phyloP scores from a whole-genome alignment of 2,329 filamentous ascomycete species.

The Chrysoporthe cubensis region DNA sequence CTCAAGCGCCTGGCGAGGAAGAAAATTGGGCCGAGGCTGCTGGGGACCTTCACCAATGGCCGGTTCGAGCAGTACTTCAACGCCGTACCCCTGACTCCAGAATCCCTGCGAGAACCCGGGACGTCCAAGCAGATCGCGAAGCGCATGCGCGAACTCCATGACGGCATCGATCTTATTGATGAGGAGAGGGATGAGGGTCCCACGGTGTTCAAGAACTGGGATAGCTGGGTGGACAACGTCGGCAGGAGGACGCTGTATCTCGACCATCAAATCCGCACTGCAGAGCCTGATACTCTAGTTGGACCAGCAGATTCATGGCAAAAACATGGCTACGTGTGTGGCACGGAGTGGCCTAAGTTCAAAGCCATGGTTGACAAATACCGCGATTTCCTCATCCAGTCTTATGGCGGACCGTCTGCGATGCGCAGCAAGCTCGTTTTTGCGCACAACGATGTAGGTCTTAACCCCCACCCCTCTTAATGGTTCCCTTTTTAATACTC shows the following conservation, averaged over 20 bases:
- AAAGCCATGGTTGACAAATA: constrained; percentile 76
- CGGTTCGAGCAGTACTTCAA: constrained; percentile 95
- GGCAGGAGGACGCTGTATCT: constrained; percentile 60
- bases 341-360: constrained; percentile 82
- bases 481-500: not conserved
- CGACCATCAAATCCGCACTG: constrained; percentile 44
- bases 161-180: constrained; percentile 84
- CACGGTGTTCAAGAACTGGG: constrained; percentile 90
- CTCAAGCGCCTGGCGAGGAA: constrained; percentile 85
- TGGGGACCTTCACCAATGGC: constrained; percentile 93
- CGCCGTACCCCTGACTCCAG: constrained; percentile 76
- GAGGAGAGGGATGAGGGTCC: constrained; percentile 79
- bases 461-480: not conserved
- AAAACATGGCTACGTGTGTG: constrained; percentile 75
- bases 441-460: constrained; percentile 91
- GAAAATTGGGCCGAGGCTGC: constrained; percentile 86
- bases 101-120: constrained; percentile 77
- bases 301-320: constrained; percentile 61
- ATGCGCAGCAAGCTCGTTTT: constrained; percentile 82
- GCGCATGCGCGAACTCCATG: constrained; percentile 94
- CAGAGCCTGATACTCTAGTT: not conserved
- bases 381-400: constrained; percentile 70
- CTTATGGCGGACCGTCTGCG: constrained; percentile 68
- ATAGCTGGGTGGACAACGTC: constrained; percentile 79
- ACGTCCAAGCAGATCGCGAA: constrained; percentile 94